Conservation (phyloP, 2,329 filamentous ascomycete genomes). For the Phialophora chinensis region DNA sequence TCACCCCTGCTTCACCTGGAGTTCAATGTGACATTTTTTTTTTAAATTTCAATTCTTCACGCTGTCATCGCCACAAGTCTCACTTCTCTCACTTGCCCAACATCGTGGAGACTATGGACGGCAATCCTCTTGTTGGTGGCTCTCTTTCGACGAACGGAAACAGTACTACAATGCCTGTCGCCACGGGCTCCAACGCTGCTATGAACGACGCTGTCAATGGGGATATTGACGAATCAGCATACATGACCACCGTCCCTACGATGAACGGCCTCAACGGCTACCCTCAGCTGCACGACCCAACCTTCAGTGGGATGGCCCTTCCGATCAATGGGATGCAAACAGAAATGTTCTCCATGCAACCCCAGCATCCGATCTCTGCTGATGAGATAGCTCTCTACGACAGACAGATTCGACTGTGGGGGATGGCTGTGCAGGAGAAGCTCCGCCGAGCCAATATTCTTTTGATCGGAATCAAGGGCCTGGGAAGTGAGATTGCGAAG, state of each 20-base stretch:
- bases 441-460: slow-evolving; percentile 89
- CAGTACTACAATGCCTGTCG: slow-evolving; percentile 4
- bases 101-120: slow-evolving; percentile 20
- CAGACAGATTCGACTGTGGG: slow-evolving; percentile 96
- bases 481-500: slow-evolving; percentile 95
- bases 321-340: slow-evolving; percentile 26
- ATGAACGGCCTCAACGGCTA: slow-evolving; percentile 26
- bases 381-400: slow-evolving; percentile 98
- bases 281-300: slow-evolving; percentile 15
- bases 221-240: slow-evolving; percentile 10
- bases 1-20: not conserved
- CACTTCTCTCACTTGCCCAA: not conserved
- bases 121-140: slow-evolving; percentile 21
- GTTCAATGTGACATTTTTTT: not conserved
- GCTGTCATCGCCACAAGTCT: not conserved
- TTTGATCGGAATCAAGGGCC: slow-evolving; percentile 82
- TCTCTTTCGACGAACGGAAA: slow-evolving; percentile 7
- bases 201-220: slow-evolving; percentile 11
- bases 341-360: slow-evolving; percentile 25
- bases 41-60: not conserved
- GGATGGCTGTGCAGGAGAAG: slow-evolving; percentile 88
- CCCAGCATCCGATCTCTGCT: slow-evolving; percentile 46
- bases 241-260: slow-evolving; percentile 16
- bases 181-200: slow-evolving; percentile 2
- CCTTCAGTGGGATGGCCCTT: slow-evolving; percentile 24